phyloP scores from a whole-genome alignment of 1,284 basidiomycete species.

The Ganoderma boninense region DNA sequence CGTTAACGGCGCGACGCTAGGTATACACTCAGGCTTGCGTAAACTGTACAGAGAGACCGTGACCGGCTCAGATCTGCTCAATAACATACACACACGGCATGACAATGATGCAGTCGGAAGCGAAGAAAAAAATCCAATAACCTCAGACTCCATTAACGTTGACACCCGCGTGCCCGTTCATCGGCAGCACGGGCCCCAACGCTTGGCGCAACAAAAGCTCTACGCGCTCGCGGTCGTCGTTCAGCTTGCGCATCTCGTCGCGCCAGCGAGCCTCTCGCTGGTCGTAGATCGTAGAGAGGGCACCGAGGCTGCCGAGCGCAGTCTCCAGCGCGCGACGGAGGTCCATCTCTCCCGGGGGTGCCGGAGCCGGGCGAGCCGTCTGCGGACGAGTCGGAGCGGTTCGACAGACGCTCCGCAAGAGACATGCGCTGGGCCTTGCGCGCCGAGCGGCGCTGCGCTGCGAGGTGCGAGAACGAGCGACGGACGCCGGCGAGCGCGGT shows the following conservation, averaged over 20 bases:
- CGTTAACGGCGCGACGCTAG: too few relatives aligned
- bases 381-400: conserved; percentile 49
- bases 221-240: conserved; percentile 72
- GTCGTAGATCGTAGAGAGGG: conserved; percentile 69
- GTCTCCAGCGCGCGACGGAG: conserved; percentile 70
- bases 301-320: conserved; percentile 68
- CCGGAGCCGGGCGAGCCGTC: conserved; percentile 64
- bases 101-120: not conserved
- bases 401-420: conserved; percentile 62
- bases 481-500: conserved; percentile 60
- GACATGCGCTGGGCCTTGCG: conserved; percentile 58
- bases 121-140: not conserved
- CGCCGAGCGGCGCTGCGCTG: conserved; percentile 59
- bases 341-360: conserved; percentile 65
- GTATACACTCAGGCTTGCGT: too few relatives aligned
- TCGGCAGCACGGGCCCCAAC: conserved; percentile 50
- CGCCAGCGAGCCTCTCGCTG: conserved; percentile 71
- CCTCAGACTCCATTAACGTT: conserved; percentile 9
- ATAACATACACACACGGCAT: conserved; percentile 12
- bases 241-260: conserved; percentile 71
- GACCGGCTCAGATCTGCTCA: conserved; percentile 13
- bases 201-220: conserved; percentile 71
- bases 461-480: conserved; percentile 64
- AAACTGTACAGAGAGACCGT: conserved; percentile 13
- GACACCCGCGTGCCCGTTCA: conserved; percentile 26